phyloP scores from a whole-genome alignment of 2,329 filamentous ascomycete species.

The Bertia moriformis region DNA sequence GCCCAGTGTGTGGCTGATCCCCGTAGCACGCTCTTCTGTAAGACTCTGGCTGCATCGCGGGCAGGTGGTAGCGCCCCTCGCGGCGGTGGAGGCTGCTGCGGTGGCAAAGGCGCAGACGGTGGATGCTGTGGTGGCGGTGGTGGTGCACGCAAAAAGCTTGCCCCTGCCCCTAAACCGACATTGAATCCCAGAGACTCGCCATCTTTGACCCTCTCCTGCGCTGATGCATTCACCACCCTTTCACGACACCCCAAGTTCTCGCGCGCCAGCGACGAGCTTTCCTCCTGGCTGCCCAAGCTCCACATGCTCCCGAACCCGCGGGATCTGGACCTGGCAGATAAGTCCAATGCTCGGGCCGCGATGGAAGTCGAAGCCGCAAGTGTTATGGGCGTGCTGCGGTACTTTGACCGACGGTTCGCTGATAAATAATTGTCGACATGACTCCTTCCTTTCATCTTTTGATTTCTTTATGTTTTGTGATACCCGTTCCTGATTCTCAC shows the following conservation, averaged over 20 bases:
- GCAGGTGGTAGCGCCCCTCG: neutral
- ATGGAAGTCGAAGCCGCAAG: constrained; percentile 1
- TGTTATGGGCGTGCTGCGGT: neutral
- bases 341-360: neutral
- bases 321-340: neutral
- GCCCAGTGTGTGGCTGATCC: constrained; percentile 66
- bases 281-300: neutral
- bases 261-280: neutral
- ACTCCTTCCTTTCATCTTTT: neutral
- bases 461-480: neutral
- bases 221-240: neutral
- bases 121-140: neutral
- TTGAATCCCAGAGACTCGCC: constrained; percentile 17
- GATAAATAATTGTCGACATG: neutral
- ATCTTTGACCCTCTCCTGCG: neutral
- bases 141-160: neutral
- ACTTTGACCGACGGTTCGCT: constrained; percentile 1
- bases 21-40: constrained; percentile 66
- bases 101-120: neutral
- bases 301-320: neutral
- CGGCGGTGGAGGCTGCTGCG: neutral
- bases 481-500: neutral
- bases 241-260: constrained; percentile 1
- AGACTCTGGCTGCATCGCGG: neutral
- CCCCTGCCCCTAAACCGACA: constrained; percentile 42